A percentile compares a stretch with the other conserved stretches of the same genome.
phyloP scores from a whole-genome alignment of 2,329 filamentous ascomycete genomes.

The Coniella vitis region DNA sequence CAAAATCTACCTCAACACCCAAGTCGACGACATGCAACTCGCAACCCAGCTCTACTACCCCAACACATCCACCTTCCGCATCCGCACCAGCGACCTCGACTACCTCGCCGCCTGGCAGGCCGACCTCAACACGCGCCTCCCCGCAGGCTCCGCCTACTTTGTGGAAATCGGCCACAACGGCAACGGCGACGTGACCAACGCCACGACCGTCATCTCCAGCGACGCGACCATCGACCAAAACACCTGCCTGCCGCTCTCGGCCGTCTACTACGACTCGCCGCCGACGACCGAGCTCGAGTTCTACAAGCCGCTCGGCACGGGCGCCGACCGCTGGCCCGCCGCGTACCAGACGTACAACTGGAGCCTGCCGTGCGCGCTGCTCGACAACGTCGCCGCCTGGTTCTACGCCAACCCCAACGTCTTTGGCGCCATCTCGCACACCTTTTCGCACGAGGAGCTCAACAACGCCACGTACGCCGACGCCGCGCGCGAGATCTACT shows the following conservation, averaged over 20 bases:
- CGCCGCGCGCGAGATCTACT: conserved; percentile 48
- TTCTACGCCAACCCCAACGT: conserved; percentile 46
- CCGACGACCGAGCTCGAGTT: conserved; percentile 39
- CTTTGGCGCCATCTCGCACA: conserved; percentile 54
- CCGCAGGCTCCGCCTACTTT: conserved; percentile 43
- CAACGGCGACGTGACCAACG: conserved; percentile 41
- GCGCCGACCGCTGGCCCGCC: conserved; percentile 40
- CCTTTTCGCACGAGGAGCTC: conserved; percentile 52
- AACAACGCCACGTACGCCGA: conserved; percentile 56
- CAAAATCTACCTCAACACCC: conserved; percentile 46
- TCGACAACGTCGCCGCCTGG: conserved; percentile 46
- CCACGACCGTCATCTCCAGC: conserved; percentile 42
- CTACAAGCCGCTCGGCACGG: conserved; percentile 41
- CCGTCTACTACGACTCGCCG: conserved; percentile 39
- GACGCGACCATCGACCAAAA: conserved; percentile 31
- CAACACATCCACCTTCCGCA: conserved; percentile 39
- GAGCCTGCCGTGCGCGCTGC: conserved; percentile 39
- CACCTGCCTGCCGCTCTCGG: conserved; percentile 14
- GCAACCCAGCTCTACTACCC: conserved; percentile 43
- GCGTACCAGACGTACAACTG: conserved; percentile 46
- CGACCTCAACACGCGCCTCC: conserved; percentile 38
- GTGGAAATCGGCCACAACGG: conserved; percentile 49
- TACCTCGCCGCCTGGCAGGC: conserved; percentile 37
- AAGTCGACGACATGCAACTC: conserved; percentile 58
- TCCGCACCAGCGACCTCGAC: conserved; percentile 39